Conservation (phyloP, 1,139 yeast species). For the Yamadazyma buinensis region DNA sequence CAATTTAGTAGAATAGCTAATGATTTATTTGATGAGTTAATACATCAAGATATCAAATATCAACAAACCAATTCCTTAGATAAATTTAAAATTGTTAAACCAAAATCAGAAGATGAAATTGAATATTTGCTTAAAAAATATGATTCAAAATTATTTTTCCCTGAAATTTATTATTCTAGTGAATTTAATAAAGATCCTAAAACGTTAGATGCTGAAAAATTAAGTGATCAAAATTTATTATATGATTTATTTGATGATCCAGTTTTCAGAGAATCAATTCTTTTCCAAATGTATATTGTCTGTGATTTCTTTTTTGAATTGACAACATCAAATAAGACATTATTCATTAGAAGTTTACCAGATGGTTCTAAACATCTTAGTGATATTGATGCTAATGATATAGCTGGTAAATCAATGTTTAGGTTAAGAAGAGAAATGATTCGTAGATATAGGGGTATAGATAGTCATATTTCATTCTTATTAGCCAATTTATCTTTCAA, state of each 20-base stretch:
- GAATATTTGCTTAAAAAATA: constrained; percentile 21
- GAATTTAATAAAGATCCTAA: constrained; percentile 21
- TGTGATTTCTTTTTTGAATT: constrained; percentile 30
- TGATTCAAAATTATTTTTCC: constrained; percentile 23
- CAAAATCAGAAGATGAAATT: constrained; percentile 17
- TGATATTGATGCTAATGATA: constrained; percentile 31
- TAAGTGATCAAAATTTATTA: constrained; percentile 26
- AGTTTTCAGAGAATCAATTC: constrained; percentile 25
- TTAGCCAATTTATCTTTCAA: constrained; percentile 24
- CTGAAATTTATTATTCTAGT: constrained; percentile 36
- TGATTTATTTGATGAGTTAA: constrained; percentile 25
- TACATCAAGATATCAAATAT: constrained; percentile 27
- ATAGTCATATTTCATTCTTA: constrained; percentile 24
- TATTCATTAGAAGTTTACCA: constrained; percentile 23
- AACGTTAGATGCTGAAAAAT: constrained; percentile 16
- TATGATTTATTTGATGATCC: constrained; percentile 24
- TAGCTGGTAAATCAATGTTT: constrained; percentile 18
- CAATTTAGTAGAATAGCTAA: constrained; percentile 21
- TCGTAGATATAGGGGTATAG: constrained; percentile 19
- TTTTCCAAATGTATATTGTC: constrained; percentile 32
- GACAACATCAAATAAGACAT: constrained; percentile 19
- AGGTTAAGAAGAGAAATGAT: constrained; percentile 27
- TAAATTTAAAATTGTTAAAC: constrained; percentile 6
- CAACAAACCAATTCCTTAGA: constrained; percentile 4
- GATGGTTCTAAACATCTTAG: constrained; percentile 32